These are phyloP conservation scores for Phytophthora idaei DNA, from an alignment of 352 stramenopile species.

Conservation along the genomic window DNA sequence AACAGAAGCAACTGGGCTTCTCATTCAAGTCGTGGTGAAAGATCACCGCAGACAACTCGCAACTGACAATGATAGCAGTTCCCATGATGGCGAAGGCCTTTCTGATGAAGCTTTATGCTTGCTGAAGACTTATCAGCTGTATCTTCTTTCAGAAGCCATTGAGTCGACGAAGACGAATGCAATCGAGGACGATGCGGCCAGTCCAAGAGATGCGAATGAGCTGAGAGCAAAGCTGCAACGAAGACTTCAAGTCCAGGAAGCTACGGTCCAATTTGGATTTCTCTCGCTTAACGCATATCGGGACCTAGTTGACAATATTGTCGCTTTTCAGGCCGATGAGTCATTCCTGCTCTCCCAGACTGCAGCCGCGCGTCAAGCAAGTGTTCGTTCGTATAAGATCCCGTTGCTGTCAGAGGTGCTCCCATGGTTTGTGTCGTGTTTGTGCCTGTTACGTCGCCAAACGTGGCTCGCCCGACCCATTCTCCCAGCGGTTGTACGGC, in stretches of 20 bases:
- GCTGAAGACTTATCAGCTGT: slow-evolving; percentile 80
- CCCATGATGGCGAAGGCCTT: slow-evolving; percentile 27
- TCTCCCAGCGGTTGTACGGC: slow-evolving; percentile 63
- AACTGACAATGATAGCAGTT: slow-evolving; percentile 11
- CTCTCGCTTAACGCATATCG: slow-evolving; percentile 68
- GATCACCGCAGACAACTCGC: slow-evolving; percentile 26
- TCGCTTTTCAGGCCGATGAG: slow-evolving; percentile 56
- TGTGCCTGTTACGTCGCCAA: slow-evolving; percentile 83
- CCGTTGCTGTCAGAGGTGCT: slow-evolving; percentile 70
- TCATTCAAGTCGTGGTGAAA: slow-evolving; percentile 47
- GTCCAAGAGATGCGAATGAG: slow-evolving; percentile 15
- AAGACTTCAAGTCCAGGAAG: slow-evolving; percentile 71
- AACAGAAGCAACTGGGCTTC: slow-evolving; percentile 46
- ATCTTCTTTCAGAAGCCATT: slow-evolving; percentile 75
- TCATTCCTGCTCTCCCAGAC: slow-evolving; percentile 43
- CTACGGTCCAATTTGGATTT: slow-evolving; percentile 66
- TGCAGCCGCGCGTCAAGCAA: slow-evolving; percentile 37
- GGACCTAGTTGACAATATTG: slow-evolving; percentile 51
- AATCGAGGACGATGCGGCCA: slow-evolving; percentile 7
- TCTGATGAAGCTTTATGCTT: slow-evolving; percentile 48
- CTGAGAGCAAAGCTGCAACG: slow-evolving; percentile 15
- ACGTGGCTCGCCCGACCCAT: slow-evolving; percentile 78
- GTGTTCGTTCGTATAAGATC: slow-evolving; percentile 43
- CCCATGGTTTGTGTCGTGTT: slow-evolving; percentile 78
- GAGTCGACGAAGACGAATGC: slow-evolving; percentile 59